A percentile compares a stretch with the other conserved stretches of the same genome.
phyloP scores from a whole-genome alignment of 768 basidiomycete species.

The Cystofilobasidium macerans region DNA sequence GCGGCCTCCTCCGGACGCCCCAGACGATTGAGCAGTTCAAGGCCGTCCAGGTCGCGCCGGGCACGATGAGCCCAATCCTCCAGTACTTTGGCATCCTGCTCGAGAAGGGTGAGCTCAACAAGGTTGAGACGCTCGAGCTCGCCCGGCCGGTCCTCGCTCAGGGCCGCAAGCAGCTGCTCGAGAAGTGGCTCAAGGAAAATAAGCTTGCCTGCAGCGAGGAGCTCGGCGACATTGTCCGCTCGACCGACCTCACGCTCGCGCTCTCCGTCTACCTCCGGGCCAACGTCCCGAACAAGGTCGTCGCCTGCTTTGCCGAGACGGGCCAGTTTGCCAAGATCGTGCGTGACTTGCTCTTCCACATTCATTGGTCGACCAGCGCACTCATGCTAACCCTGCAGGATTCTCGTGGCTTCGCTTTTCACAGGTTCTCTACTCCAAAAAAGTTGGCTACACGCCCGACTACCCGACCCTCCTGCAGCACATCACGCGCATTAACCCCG shows the following conservation, averaged over 20 bases:
- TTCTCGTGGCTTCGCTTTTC: background rate
- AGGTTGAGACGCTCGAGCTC: constrained; percentile 86
- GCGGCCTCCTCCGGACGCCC: constrained; percentile 85
- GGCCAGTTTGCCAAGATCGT: constrained; percentile 98
- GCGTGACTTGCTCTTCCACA: background rate
- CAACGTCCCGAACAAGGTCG: constrained; percentile 95
- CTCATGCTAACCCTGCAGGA: background rate
- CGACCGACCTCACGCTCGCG: constrained; percentile 92
- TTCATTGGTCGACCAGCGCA: too few relatives aligned
- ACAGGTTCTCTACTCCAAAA: constrained; percentile 71
- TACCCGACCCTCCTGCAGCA: constrained; percentile 87
- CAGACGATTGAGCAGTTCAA: constrained; percentile 98
- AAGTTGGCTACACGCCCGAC: constrained; percentile 86
- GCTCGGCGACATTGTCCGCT: constrained; percentile 88
- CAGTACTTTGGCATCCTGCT: constrained; percentile 98
- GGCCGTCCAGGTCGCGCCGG: constrained; percentile 76
- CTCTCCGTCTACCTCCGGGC: constrained; percentile 95
- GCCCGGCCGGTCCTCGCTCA: constrained; percentile 92
- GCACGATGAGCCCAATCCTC: constrained; percentile 84
- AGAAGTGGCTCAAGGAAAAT: constrained; percentile 99
- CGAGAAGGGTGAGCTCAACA: constrained; percentile 96
- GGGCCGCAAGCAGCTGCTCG: constrained; percentile 87
- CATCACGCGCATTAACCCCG: constrained; percentile 88
- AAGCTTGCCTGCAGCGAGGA: constrained; percentile 99
- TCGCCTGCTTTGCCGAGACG: constrained; percentile 97